Evolutionary conservation across 1,284 basidiomycete species (phyloP), one percentile per base, ranked within the genome.

Genomic region (Pseudozyma hubeiensis): DNA sequence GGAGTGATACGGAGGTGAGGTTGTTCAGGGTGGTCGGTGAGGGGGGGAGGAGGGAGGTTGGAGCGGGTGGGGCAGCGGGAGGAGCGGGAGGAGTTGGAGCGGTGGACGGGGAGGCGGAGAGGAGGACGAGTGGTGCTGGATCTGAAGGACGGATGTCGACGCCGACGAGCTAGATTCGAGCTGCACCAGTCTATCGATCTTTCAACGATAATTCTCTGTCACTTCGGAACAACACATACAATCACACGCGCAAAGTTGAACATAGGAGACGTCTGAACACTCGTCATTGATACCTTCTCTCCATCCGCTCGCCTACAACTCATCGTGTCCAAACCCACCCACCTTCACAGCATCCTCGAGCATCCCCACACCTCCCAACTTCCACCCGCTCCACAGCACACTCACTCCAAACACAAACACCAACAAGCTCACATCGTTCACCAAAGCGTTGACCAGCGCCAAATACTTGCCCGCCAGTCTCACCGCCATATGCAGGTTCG

Each of bases 371-470:
- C 70, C 67, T 13, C 72, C 72, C 31, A 75, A 37, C 52, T 53
- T 11, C 14, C 53, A 47, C 2, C 49, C 63, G 10, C 62, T 55
- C 66, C 67, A 80, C 11, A 80, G 45, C 35, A 80, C 64, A 7
- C 64, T 39, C 9, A 47, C 43, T 9, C 79, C 79, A 35, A 81
- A 55, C 5, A 71, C 71, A 60, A 81, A 81, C 41, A 79, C 70
- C 51, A 79, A 39, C 53, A 81, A n/a, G 16, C 72, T 61, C 1
- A 81, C 24, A 48, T 81, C 75, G 44, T 72, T 77, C 3, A 78
- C 50, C 37, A 77, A 50, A 29, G 71, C 66, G 45, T 64, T 72
- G 30, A 67, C 7, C 35, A 79, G 45, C 29, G 71, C 57, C 8
- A 69, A 10, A 43, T 77, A 79, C 41, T 64, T 71, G 35, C 60